phyloP scores from a whole-genome alignment of 768 basidiomycete genomes.

The Xerocomellus dryophilus region DNA sequence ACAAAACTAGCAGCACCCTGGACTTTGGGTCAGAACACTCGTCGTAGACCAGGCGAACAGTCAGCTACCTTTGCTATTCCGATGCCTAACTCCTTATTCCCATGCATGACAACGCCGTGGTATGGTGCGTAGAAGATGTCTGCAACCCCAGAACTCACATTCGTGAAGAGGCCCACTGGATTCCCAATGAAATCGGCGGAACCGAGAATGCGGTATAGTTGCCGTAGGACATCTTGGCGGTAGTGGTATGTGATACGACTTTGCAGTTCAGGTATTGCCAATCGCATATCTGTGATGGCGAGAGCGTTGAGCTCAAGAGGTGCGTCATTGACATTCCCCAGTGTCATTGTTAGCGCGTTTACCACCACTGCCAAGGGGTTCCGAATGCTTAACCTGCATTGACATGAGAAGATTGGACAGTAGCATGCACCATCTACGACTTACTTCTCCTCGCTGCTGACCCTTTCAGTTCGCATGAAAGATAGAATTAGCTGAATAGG shows the following conservation, averaged over 20 bases:
- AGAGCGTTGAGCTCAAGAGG: conserved; percentile 92
- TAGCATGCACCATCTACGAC: conserved; percentile 19
- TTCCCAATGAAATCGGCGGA: conserved; percentile 97
- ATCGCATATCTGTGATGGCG: conserved; percentile 89
- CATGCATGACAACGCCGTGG: conserved; percentile 94
- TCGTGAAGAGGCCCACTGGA: conserved; percentile 96
- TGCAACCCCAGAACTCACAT: conserved; percentile 95
- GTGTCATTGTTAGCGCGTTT: conserved; percentile 93
- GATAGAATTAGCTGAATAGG: conserved; percentile 90
- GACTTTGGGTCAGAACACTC: conserved; percentile 11
- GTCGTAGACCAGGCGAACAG: neutral
- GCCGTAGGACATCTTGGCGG: conserved; percentile 87
- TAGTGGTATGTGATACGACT: conserved; percentile 88
- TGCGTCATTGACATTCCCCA: conserved; percentile 96
- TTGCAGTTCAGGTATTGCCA: conserved; percentile 81
- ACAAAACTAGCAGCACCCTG: conserved; percentile 97
- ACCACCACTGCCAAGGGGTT: conserved; percentile 92
- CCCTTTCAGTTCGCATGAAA: conserved; percentile 94
- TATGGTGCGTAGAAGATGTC: conserved; percentile 99
- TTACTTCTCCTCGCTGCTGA: conserved; percentile 92
- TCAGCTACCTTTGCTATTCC: conserved; percentile 82
- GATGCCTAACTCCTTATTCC: conserved; percentile 89
- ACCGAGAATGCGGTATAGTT: conserved; percentile 95
- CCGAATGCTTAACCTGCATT: conserved; percentile 61
- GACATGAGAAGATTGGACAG: conserved; percentile 4